Base-by-base conservation (phyloP, 192 early-diverging fungal genomes). In the Lobosporangium transversale region DNA sequence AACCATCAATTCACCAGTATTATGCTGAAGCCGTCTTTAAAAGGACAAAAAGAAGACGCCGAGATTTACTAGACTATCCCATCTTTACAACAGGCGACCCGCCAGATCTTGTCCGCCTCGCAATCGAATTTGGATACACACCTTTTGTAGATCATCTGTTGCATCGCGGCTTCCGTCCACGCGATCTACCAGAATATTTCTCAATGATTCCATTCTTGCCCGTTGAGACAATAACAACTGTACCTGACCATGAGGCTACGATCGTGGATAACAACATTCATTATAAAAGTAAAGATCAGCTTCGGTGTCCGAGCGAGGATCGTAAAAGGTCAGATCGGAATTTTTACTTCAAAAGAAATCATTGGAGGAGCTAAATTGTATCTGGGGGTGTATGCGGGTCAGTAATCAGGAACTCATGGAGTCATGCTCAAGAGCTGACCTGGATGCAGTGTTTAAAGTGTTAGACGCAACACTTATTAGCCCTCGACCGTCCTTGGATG, bases 61-160 rank as follows among this genome's bases (percentile, higher is more conserved):
- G 73, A 10, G 73, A 76, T 23, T 21, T 66, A 35, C 64, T 60
- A 29, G 65, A 76, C 20, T 76, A 76, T 21, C 73, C 73, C 10
- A 62, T 76, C 27, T 76, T 76, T 21, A 10, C 62, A 20, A 76
- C 73, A 11, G 73, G 73, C 45, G 67, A 76, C 35, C 73, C 73
- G 20, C 73, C 73, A 14, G 73, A 76, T 33, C 32, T 76, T 0
- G 64, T 76, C 0, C 59, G 73, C 8, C 59, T 76, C 1, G 64
- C 73, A 3, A 67, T 76, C 15, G 73, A 76, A 40, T 76, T 76
- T 62, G 73, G 73, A 9, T 65, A 76, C 58, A 31, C 53, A 1
- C 73, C 73, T 0, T 76, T 76, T 47, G 48, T 76, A 12, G 73
- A 76, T 17, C 73, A 76, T 58, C 47, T 76, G 18, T 32, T 76